A percentile compares a stretch with the other conserved stretches of the same genome.
Conservation (phyloP, 2,329 filamentous ascomycete genomes). For the Ophioceras dolichostomum region DNA sequence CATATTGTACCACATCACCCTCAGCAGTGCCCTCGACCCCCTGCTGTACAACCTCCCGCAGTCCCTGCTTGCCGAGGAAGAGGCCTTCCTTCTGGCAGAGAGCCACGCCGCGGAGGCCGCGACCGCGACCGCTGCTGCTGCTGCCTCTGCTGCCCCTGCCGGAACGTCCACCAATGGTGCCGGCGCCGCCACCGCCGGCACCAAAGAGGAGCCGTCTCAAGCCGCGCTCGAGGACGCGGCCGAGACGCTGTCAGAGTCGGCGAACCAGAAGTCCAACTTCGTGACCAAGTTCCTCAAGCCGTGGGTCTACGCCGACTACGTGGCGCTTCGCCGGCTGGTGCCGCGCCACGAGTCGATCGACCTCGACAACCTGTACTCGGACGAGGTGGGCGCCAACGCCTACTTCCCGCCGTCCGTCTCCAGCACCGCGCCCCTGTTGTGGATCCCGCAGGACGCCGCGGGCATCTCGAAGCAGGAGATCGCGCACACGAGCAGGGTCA, state of each 20-base stretch:
- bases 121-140: conserved; percentile 4
- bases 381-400: conserved; percentile 51
- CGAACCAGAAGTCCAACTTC: conserved; percentile 39
- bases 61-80: conserved; percentile 43
- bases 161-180: conserved; percentile 10
- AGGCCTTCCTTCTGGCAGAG: too few species aligned
- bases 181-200: background rate
- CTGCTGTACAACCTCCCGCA: conserved; percentile 70
- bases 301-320: conserved; percentile 64
- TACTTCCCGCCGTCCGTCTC: conserved; percentile 63
- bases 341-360: conserved; percentile 39
- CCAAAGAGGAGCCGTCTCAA: conserved; percentile 11
- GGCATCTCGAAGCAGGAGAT: conserved; percentile 72
- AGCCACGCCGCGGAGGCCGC: conserved; percentile 2
- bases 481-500: conserved; percentile 55
- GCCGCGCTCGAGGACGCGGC: conserved; percentile 9
- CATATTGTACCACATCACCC: conserved; percentile 59
- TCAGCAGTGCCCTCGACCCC: conserved; percentile 63
- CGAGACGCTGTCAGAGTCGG: conserved; percentile 6
- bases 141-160: conserved; percentile 2
- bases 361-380: conserved; percentile 44
- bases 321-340: conserved; percentile 55
- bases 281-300: conserved; percentile 63
- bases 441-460: conserved; percentile 67
- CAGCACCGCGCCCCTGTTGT: conserved; percentile 55